Evolutionary conservation across 2,329 filamentous ascomycete species (phyloP).

Genomic region (Dactylonectria macrodidyma): DNA sequence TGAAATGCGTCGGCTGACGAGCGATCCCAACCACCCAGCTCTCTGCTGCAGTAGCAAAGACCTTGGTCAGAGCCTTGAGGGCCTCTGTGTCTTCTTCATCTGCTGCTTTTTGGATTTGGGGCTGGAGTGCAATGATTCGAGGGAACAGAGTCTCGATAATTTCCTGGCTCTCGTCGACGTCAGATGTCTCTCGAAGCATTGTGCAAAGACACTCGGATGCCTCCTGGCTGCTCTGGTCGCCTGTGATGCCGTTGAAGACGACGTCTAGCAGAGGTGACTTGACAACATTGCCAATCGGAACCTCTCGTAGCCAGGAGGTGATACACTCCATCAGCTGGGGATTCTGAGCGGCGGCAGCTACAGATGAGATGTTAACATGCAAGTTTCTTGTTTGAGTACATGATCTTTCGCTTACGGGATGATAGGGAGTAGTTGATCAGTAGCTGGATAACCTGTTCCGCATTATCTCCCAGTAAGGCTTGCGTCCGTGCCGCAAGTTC

Average conservation of each 20-base stretch:
- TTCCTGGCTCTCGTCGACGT: constrained; percentile 90
- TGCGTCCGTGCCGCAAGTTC: constrained; percentile 88
- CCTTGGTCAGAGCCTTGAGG: constrained; percentile 89
- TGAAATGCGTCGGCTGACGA: constrained; percentile 85
- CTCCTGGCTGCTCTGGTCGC: constrained; percentile 85
- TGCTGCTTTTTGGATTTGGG: constrained; percentile 82
- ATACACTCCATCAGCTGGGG: constrained; percentile 95
- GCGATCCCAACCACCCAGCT: constrained; percentile 95
- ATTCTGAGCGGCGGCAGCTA: constrained; percentile 84
- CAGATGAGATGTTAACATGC: constrained; percentile 37
- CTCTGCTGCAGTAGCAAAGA: constrained; percentile 94
- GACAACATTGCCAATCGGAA: constrained; percentile 86
- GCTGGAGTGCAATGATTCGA: constrained; percentile 80
- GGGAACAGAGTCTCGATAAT: constrained; percentile 89
- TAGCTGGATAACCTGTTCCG: constrained; percentile 86
- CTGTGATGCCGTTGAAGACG: constrained; percentile 82
- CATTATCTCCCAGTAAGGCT: constrained; percentile 93
- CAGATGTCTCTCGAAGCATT: constrained; percentile 91
- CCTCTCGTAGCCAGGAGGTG: constrained; percentile 95
- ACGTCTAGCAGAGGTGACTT: constrained; percentile 88
- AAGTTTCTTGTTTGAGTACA: not conserved
- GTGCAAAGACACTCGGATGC: constrained; percentile 94
- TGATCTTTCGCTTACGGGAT: constrained; percentile 75
- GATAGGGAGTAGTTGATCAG: constrained; percentile 93
- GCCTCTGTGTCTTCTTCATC: constrained; percentile 87